A percentile compares a stretch with the other conserved stretches of the same genome.
These are phyloP conservation scores for Orbilia brochopaga DNA, from an alignment of 2,329 filamentous ascomycete species.

Conservation along the genomic window DNA sequence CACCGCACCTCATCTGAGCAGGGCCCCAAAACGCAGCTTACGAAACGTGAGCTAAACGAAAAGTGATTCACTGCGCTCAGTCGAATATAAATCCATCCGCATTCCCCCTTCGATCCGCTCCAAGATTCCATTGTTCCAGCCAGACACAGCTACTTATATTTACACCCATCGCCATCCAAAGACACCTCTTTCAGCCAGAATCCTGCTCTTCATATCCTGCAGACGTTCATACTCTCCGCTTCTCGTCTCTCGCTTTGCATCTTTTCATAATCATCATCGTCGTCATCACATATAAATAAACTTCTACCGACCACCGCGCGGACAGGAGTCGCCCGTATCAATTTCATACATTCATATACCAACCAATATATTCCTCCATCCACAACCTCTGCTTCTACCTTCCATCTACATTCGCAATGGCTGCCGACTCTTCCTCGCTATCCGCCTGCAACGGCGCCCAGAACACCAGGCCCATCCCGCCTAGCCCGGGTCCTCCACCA, in stretches of 20 bases:
- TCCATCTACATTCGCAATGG: slow-evolving; percentile 52
- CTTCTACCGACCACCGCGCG: slow-evolving; percentile 9
- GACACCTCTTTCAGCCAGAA: slow-evolving; percentile 26
- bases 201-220: slow-evolving; percentile 10
- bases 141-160: slow-evolving; percentile 36
- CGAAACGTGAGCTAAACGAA: slow-evolving; percentile 51
- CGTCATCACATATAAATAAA: slow-evolving; percentile 6
- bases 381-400: slow-evolving; percentile 9
- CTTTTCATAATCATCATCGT: slow-evolving; percentile 8
- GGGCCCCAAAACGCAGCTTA: slow-evolving; percentile 50
- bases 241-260: background rate
- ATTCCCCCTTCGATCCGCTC: slow-evolving; percentile 50
- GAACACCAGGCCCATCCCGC: slow-evolving; percentile 53
- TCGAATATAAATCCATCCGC: slow-evolving; percentile 51
- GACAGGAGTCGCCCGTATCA: background rate
- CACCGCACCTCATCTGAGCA: slow-evolving; percentile 44
- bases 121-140: slow-evolving; percentile 47
- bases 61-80: slow-evolving; percentile 45
- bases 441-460: slow-evolving; percentile 55
- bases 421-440: slow-evolving; percentile 54
- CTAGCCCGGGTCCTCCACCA: slow-evolving; percentile 55
- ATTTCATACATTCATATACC: slow-evolving; percentile 11
- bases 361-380: slow-evolving; percentile 24
- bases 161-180: slow-evolving; percentile 21
- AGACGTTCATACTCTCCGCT: slow-evolving; percentile 7